Conservation (phyloP, 2,329 filamentous ascomycete genomes). For the Colletotrichum lindemuthianum region DNA sequence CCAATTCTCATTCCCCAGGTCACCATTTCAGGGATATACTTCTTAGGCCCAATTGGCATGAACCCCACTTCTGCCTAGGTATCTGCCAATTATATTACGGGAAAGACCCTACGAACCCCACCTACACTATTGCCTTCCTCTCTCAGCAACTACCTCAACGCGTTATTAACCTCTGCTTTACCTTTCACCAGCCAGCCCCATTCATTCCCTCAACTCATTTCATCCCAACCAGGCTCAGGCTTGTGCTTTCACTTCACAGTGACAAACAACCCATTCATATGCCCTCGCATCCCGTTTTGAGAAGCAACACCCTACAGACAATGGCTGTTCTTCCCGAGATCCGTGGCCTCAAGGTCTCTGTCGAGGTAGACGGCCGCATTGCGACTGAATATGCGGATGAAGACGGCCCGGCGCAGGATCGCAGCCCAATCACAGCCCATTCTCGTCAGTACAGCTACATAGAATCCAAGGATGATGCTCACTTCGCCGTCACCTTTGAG, state of each 20-base stretch:
- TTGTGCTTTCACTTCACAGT: not conserved
- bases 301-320: not conserved
- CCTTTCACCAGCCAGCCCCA: too few relatives aligned
- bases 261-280: not conserved
- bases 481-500: constrained; percentile 35
- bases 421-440: constrained; percentile 4
- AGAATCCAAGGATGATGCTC: constrained; percentile 37
- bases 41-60: not conserved
- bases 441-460: constrained; percentile 34
- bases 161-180: not conserved
- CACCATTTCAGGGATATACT: not conserved
- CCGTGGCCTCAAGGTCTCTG: constrained; percentile 38
- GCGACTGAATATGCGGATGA: constrained; percentile 38
- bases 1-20: not conserved
- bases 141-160: not conserved
- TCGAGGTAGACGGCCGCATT: constrained; percentile 37
- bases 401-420: constrained; percentile 19
- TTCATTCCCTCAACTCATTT: too few relatives aligned
- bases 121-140: not conserved
- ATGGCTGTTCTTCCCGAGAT: constrained; percentile 42
- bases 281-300: not conserved
- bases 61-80: not conserved
- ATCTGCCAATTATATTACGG: constrained; percentile 6
- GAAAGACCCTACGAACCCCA: constrained; percentile 1
- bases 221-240: too few relatives aligned